Conservation (phyloP, 1,139 yeast genomes). For the Pichia sp. region DNA sequence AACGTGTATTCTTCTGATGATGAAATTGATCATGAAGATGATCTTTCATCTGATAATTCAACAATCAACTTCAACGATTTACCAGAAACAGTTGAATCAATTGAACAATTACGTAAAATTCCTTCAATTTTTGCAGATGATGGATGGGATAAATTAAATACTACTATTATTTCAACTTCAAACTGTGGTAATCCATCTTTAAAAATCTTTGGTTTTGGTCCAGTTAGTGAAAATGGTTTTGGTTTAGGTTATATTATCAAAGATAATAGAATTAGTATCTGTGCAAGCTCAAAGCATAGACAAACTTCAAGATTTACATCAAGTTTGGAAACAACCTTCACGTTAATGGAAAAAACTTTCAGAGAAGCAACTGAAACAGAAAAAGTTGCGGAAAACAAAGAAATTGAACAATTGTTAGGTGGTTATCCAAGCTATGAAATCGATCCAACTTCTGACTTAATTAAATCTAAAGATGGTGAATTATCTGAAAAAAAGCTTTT, state of each 20-base stretch:
- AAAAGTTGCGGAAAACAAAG: slow-evolving; percentile 13
- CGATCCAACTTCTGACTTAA: slow-evolving; percentile 34
- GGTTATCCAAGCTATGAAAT: slow-evolving; percentile 55
- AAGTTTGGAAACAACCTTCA: slow-evolving; percentile 60
- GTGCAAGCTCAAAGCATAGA: slow-evolving; percentile 85
- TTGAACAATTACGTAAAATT: slow-evolving; percentile 32
- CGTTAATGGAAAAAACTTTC: slow-evolving; percentile 55
- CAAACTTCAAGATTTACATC: slow-evolving; percentile 80
- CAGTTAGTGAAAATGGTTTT: slow-evolving; percentile 83
- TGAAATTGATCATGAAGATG: slow-evolving; percentile 11
- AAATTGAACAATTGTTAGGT: slow-evolving; percentile 49
- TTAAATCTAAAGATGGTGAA: slow-evolving; percentile 52
- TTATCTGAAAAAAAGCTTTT: slow-evolving; percentile 43
- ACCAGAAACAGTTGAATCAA: slow-evolving; percentile 19
- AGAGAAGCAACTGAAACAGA: slow-evolving; percentile 34
- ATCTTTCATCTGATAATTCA: slow-evolving; percentile 27
- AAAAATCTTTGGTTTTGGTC: slow-evolving; percentile 87
- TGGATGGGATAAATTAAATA: slow-evolving; percentile 68
- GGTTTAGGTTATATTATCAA: slow-evolving; percentile 89
- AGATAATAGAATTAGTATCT: slow-evolving; percentile 74
- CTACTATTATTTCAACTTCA: slow-evolving; percentile 58
- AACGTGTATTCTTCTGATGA: not conserved
- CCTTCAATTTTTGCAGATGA: slow-evolving; percentile 71
- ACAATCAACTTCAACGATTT: slow-evolving; percentile 26
- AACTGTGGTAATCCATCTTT: slow-evolving; percentile 83